Percentiles rank a stretch among this genome's conserved stretches.
Conservation (phyloP, 768 basidiomycete genomes). For the Rossbeevera mucosa region DNA sequence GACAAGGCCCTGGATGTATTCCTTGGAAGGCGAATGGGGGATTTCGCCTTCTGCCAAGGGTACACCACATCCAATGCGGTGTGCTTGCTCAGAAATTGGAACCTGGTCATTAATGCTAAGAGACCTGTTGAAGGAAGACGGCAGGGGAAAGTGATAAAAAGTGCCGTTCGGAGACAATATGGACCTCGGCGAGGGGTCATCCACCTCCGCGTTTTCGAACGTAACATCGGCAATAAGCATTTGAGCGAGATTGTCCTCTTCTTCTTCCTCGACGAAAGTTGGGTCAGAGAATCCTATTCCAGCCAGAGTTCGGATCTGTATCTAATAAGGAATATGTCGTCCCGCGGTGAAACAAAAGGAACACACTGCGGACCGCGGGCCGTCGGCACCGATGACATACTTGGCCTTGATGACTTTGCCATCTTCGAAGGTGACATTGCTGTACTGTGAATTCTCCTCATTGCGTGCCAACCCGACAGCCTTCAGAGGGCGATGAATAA, state of each 20-base stretch:
- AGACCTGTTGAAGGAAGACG: conserved; percentile 21
- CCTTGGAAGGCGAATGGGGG: conserved; percentile 34
- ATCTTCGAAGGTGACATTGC: conserved; percentile 44
- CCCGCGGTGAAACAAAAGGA: neutral
- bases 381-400: conserved; percentile 51
- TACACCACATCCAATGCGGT: conserved; percentile 39
- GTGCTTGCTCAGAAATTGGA: conserved; percentile 18
- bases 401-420: conserved; percentile 40
- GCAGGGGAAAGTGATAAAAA: conserved; percentile 37
- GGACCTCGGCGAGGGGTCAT: conserved; percentile 6
- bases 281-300: conserved; percentile 46
- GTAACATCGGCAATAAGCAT: conserved; percentile 47
- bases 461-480: conserved; percentile 35
- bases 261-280: conserved; percentile 21
- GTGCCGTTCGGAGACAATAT: conserved; percentile 29
- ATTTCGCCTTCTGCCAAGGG: conserved; percentile 33
- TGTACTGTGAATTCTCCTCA: conserved; percentile 23
- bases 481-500: conserved; percentile 36
- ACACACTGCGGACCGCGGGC: conserved; percentile 42
- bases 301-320: conserved; percentile 39
- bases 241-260: conserved; percentile 33
- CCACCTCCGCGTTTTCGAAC: conserved; percentile 18
- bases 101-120: neutral
- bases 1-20: conserved; percentile 42
- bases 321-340: neutral